Evolutionary conservation across 148 eudicot species (phyloP), one percentile per base, ranked within the genome.

Genomic region (Nyssa sinensis): DNA sequence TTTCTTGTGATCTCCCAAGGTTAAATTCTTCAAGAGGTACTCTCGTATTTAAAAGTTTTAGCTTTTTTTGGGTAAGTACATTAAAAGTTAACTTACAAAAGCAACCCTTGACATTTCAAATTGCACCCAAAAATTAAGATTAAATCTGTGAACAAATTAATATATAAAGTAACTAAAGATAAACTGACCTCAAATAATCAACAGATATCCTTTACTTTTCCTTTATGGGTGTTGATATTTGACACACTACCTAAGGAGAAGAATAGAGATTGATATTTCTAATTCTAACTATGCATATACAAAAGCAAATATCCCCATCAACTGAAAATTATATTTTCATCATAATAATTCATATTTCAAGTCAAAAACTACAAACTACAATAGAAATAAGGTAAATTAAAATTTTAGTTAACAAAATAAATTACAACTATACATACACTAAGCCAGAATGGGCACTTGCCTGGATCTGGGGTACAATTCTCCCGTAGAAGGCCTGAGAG

Each of bases 391-490:
- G 51, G 3, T 19, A 44, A 11, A 2, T 14, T 11, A 44, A 44
- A 44, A 19, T 44, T 44, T 44, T 44, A 19, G 16, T 55, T 55
- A 23, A 55, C 24, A 55, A 55, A 55, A 55, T 19, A 55, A 55
- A 55, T n/a, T 55, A 55, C 0, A 17, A 44, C 17, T 19, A 55
- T n/a, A n/a, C 59, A 55, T 19, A 17, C 23, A 55, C 59, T 6
- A 16, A 44, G 13, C 23, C 31, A 0, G 23, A 55, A 44, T 31
- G 74, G 28, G 32, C 29, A 72, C 60, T 77, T 73, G 78, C 96
- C 89, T 84, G 74, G 96, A 88, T 78, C 81, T 91, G 77, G 87
- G 78, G 74, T 66, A 64, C 55, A 85, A 62, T 39, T 89, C 89
- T 79, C 77, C 90, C 31, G 66, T 37, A 13, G 79, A 25, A 73